phyloP scores from a whole-genome alignment of 2,329 filamentous ascomycete genomes.

The Scedosporium aurantiacum region DNA sequence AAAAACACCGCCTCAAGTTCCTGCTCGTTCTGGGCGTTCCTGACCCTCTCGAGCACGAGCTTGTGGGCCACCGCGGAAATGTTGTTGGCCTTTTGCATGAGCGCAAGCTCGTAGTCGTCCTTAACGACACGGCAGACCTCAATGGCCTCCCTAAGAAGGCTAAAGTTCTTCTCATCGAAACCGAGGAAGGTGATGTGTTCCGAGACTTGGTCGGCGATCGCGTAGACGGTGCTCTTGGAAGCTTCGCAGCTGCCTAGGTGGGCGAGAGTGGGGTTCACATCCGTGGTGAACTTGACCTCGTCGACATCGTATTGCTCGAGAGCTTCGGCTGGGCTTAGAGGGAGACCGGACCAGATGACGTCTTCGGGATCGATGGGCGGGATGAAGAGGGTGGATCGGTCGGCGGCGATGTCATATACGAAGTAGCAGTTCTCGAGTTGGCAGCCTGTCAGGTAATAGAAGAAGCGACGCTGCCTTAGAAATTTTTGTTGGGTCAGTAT shows the following conservation, averaged over 20 bases:
- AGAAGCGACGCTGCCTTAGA: conserved; percentile 74
- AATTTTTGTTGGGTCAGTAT: background rate
- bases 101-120: conserved; percentile 61
- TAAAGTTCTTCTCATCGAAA: conserved; percentile 53
- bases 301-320: conserved; percentile 72
- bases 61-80: conserved; percentile 59
- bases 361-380: conserved; percentile 78
- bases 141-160: conserved; percentile 49
- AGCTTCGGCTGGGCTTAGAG: conserved; percentile 66
- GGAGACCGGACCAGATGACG: conserved; percentile 89
- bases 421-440: conserved; percentile 69
- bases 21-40: conserved; percentile 60
- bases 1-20: conserved; percentile 77
- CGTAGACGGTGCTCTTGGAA: conserved; percentile 47
- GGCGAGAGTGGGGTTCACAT: conserved; percentile 64
- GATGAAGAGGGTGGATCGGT: conserved; percentile 76
- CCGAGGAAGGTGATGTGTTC: conserved; percentile 59
- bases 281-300: conserved; percentile 57
- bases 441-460: conserved; percentile 89
- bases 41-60: conserved; percentile 49
- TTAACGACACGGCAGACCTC: conserved; percentile 61
- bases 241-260: conserved; percentile 30
- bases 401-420: conserved; percentile 65
- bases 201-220: conserved; percentile 69
- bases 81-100: conserved; percentile 61